Percentiles rank a stretch among this genome's conserved stretches.
Conservation (phyloP, 2,329 filamentous ascomycete genomes). For the Aureobasidium lini region DNA sequence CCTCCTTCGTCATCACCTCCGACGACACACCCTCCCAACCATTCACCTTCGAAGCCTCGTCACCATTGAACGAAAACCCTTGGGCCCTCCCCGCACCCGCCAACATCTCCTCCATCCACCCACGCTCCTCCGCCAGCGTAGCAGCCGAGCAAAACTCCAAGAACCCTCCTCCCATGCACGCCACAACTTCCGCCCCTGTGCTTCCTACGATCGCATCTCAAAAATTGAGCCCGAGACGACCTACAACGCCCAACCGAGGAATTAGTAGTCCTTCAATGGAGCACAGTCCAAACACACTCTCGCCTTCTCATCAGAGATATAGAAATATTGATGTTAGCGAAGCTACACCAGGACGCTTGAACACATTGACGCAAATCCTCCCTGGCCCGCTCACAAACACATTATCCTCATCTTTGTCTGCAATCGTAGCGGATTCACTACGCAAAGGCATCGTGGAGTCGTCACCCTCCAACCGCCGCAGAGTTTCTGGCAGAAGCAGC, state of each 20-base stretch:
- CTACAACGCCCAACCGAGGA: constrained; percentile 20
- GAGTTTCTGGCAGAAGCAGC: neutral
- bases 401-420: constrained; percentile 52
- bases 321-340: constrained; percentile 25
- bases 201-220: constrained; percentile 21
- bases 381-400: constrained; percentile 54
- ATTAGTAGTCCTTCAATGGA: constrained; percentile 19
- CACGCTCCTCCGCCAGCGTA: constrained; percentile 19
- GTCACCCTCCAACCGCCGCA: constrained; percentile 13
- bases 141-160: constrained; percentile 16
- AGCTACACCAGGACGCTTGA: constrained; percentile 26
- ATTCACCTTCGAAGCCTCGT: constrained; percentile 11
- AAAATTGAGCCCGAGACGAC: neutral
- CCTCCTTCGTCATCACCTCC: constrained; percentile 20
- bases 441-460: constrained; percentile 43
- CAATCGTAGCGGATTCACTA: constrained; percentile 57
- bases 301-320: constrained; percentile 16
- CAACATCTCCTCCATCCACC: constrained; percentile 26
- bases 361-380: constrained; percentile 43
- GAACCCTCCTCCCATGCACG: constrained; percentile 25
- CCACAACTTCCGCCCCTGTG: constrained; percentile 29
- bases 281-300: constrained; percentile 4
- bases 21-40: constrained; percentile 5
- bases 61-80: constrained; percentile 7
- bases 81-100: constrained; percentile 17